phyloP scores from a whole-genome alignment of 2,329 filamentous ascomycete species.

The Fusarium longipes region DNA sequence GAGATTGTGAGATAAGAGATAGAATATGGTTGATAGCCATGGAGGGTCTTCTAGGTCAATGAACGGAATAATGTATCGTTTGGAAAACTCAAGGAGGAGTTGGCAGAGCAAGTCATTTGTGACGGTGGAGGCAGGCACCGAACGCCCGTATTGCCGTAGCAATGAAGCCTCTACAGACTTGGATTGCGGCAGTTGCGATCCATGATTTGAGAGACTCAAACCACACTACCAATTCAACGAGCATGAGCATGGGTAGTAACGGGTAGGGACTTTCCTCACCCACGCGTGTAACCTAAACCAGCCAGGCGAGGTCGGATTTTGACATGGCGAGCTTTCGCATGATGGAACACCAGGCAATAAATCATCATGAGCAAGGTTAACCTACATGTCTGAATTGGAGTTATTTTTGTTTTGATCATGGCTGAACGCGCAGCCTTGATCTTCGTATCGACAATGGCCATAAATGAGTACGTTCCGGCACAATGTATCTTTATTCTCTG shows the following conservation, averaged over 20 bases:
- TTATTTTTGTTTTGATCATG: constrained; percentile 77
- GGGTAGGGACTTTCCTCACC: constrained; percentile 8
- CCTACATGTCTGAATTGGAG: constrained; percentile 62
- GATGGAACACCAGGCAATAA: constrained; percentile 4
- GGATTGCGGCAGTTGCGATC: not conserved
- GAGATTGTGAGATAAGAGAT: not conserved
- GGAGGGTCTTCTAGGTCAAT: not conserved
- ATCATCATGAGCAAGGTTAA: constrained; percentile 34
- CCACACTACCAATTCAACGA: constrained; percentile 1
- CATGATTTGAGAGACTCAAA: not conserved
- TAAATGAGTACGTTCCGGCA: constrained; percentile 95
- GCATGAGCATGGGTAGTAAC: constrained; percentile 1
- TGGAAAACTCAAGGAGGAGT: not conserved
- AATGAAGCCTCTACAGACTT: constrained; percentile 9
- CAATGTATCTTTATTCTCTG: constrained; percentile 87
- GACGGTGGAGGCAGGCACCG: constrained; percentile 12
- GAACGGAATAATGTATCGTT: not conserved
- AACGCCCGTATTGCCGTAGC: constrained; percentile 9
- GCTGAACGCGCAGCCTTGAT: constrained; percentile 90
- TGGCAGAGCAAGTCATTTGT: not conserved
- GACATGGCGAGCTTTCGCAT: constrained; percentile 20
- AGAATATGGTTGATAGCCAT: constrained; percentile 6
- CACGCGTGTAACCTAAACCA: constrained; percentile 23
- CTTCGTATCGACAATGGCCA: constrained; percentile 91
- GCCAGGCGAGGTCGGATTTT: constrained; percentile 14